Conservation (phyloP, 2,329 filamentous ascomycete species). For the Pleurostoma richardsiae region DNA sequence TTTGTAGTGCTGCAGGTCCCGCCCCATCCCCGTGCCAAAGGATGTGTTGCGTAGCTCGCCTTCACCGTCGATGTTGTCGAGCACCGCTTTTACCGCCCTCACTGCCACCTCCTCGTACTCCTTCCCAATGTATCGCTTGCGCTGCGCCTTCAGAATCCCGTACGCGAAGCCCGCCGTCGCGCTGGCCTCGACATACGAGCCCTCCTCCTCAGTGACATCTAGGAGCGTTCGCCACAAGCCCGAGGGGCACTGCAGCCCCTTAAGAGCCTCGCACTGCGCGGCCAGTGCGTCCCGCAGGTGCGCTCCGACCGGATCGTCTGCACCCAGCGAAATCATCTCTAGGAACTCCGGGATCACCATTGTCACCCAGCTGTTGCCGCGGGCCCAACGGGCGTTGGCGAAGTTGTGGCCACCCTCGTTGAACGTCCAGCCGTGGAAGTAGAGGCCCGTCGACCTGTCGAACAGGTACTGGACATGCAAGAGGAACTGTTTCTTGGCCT, state of each 20-base stretch:
- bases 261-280: slow-evolving; percentile 63
- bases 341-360: slow-evolving; percentile 81
- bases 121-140: slow-evolving; percentile 63
- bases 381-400: slow-evolving; percentile 51
- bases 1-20: slow-evolving; percentile 69
- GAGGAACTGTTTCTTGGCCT: slow-evolving; percentile 74
- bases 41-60: slow-evolving; percentile 71
- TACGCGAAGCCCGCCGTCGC: slow-evolving; percentile 79
- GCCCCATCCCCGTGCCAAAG: slow-evolving; percentile 76
- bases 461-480: slow-evolving; percentile 76
- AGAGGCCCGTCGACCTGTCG: slow-evolving; percentile 66
- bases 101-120: slow-evolving; percentile 58
- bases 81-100: slow-evolving; percentile 61
- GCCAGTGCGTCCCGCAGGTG: slow-evolving; percentile 59
- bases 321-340: slow-evolving; percentile 60
- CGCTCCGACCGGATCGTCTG: slow-evolving; percentile 57
- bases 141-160: slow-evolving; percentile 68
- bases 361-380: slow-evolving; percentile 69
- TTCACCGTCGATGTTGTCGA: slow-evolving; percentile 58
- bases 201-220: slow-evolving; percentile 58
- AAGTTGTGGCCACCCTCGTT: slow-evolving; percentile 61
- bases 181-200: slow-evolving; percentile 71
- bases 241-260: slow-evolving; percentile 50
- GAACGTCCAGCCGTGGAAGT: slow-evolving; percentile 81
- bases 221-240: slow-evolving; percentile 74